Conservation (phyloP, 257 asterid species). For the Rubia yunnanensis region DNA sequence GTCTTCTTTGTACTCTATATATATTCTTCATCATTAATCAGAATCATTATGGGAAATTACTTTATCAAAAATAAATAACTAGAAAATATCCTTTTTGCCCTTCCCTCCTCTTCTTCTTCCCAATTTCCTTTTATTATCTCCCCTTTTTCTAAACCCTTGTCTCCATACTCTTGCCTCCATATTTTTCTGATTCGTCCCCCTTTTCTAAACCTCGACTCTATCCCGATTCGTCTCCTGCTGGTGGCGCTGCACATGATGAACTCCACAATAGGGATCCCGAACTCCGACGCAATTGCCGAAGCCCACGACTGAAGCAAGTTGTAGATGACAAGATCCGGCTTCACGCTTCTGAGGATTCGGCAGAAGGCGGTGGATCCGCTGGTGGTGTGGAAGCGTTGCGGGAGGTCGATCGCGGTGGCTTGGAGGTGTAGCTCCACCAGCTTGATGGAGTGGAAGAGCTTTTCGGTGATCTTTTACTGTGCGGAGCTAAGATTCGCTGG, state of each 20-base stretch:
- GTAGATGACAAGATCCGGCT: conserved; percentile 43
- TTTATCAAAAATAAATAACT: too few relatives aligned
- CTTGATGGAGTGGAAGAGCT: conserved; percentile 14
- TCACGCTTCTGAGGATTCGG: conserved; percentile 13
- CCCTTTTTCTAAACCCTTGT: too few relatives aligned
- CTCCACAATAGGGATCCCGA: conserved; percentile 15
- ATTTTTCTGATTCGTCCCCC: too few relatives aligned
- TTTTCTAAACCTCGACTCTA: too few relatives aligned
- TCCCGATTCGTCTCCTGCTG: too few relatives aligned
- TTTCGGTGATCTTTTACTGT: conserved; percentile 18
- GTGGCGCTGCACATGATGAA: conserved; percentile 25
- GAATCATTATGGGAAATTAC: too few relatives aligned
- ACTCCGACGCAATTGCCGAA: conserved; percentile 11
- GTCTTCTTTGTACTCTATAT: too few relatives aligned
- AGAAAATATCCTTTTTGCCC: too few relatives aligned
- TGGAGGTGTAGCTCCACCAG: conserved; percentile 33
- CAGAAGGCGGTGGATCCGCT: conserved; percentile 35
- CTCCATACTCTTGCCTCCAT: too few relatives aligned
- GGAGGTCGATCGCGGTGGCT: conserved; percentile 27
- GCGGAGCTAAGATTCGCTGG: conserved; percentile 33
- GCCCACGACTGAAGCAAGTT: conserved; percentile 36
- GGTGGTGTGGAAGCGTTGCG: conserved; percentile 41
- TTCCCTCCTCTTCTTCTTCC: too few relatives aligned
- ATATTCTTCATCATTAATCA: too few relatives aligned
- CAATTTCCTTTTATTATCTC: too few relatives aligned